Evolutionary conservation across 176 grass and related monocot genomes (phyloP), one percentile per base, ranked within the genome.

Genomic region (Oryza meridionalis): DNA sequence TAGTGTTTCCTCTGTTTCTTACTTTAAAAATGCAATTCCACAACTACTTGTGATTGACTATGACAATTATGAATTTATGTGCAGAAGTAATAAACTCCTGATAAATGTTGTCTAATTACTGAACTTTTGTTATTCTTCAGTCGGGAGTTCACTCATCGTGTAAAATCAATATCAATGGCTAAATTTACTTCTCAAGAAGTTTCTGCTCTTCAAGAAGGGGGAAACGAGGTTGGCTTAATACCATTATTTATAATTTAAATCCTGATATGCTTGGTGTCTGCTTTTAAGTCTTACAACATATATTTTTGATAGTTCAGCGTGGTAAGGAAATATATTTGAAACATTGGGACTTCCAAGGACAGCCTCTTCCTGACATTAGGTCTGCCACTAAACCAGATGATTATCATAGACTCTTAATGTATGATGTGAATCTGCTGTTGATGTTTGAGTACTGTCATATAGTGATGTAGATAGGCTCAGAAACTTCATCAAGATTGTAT

Each of bases 81-180:
- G 17, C 13, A 61, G 5, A 58, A 62, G 9, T 62, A 24, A 62
- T 62, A 62, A 24, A 62, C 58, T 62, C 7, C 58, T 62, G 58
- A 24, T 24, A 62, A 62, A 11, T 61, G 29, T 12, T 17, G 35
- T 33, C 50, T 22, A 21, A 77, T 9, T 88, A 45, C 58, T 88
- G 75, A 80, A 55, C 33, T 44, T 29, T 7, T 17, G 5, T 43
- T 58, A 46, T 68, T 31, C 59, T 72, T 81, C 73, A 93, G 91
- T 65, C 91, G 91, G 15, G 91, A 93, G 47, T 93, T 93, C 77
- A 93, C 88, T 43, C 91, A 93, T 73, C 88, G 91, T 35, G 91
- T 93, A 33, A 93, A 93, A 67, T 93, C 91, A 37, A 90, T 93
- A 87, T 93, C 91, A 24, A 85, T 93, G 91, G 88, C 91, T 73